phyloP scores from a whole-genome alignment of 31 red algal species.

The Odonthalia washingtoniensis region DNA sequence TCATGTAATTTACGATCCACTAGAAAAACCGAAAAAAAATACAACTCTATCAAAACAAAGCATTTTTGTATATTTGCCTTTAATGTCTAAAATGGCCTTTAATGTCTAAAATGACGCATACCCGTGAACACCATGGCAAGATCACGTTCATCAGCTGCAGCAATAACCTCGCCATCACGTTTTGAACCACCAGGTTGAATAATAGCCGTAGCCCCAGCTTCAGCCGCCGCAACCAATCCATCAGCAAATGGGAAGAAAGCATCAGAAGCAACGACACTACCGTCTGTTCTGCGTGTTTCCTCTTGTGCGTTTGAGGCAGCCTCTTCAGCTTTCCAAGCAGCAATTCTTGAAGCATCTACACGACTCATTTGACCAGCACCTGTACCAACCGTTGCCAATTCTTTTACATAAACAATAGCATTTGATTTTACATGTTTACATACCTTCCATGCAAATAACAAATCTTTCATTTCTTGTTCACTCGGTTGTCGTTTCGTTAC shows the following conservation, averaged over 20 bases:
- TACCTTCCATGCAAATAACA: slow-evolving; percentile 93
- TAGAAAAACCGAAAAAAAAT: background rate
- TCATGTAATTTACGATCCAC: too few relatives aligned
- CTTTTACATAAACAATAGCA: slow-evolving; percentile 93
- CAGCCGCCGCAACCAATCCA: slow-evolving; percentile 83
- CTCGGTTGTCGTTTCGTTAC: slow-evolving; percentile 94
- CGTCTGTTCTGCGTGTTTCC: slow-evolving; percentile 71
- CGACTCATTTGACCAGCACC: slow-evolving; percentile 99
- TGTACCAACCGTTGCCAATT: slow-evolving; percentile 74
- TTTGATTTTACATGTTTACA: slow-evolving; percentile 99
- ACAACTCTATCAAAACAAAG: too few relatives aligned
- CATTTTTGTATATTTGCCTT: too few relatives aligned
- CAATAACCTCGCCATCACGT: slow-evolving; percentile 92
- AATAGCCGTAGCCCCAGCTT: slow-evolving; percentile 96
- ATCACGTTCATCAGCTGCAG: slow-evolving; percentile 87
- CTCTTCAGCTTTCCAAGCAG: slow-evolving; percentile 93
- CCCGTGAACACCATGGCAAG: slow-evolving; percentile 96
- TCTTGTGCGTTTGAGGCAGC: slow-evolving; percentile 77
- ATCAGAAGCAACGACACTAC: slow-evolving; percentile 95
- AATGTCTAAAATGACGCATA: slow-evolving; percentile 96
- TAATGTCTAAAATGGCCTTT: slow-evolving; percentile 19
- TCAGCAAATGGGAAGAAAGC: slow-evolving; percentile 99
- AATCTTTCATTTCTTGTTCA: slow-evolving; percentile 83
- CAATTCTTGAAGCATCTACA: slow-evolving; percentile 91
- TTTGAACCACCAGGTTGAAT: slow-evolving; percentile 99